Conservation (phyloP, 768 basidiomycete species). For the Neoboletus subvelutipes region DNA sequence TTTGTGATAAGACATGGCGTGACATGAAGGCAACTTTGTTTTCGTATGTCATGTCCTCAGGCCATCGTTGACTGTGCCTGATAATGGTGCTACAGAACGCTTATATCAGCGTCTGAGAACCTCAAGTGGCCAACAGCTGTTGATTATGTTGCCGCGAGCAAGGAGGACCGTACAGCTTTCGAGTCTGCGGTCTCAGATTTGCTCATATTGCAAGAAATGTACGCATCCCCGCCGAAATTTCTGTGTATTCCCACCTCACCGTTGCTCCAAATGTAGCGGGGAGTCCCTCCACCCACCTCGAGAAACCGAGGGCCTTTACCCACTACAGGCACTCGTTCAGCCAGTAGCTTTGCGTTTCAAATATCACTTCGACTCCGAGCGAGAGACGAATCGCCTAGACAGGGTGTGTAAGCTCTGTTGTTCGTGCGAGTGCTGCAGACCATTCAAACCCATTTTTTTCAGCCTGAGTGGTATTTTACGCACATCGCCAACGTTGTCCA, state of each 20-base stretch:
- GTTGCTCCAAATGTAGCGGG: constrained; percentile 41
- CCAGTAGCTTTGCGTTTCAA: constrained; percentile 87
- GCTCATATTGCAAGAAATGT: constrained; percentile 77
- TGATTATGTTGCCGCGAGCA: constrained; percentile 53
- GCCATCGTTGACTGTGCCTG: neutral
- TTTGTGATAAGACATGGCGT: constrained; percentile 74
- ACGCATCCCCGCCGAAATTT: constrained; percentile 31
- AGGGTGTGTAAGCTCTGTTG: constrained; percentile 54
- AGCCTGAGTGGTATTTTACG: constrained; percentile 98
- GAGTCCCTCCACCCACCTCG: constrained; percentile 41
- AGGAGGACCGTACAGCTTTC: constrained; percentile 60
- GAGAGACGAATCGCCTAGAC: constrained; percentile 88
- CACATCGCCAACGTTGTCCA: constrained; percentile 86
- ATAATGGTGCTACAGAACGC: constrained; percentile 42
- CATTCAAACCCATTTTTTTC: constrained; percentile 3
- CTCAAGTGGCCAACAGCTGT: constrained; percentile 85
- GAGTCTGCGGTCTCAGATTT: constrained; percentile 78
- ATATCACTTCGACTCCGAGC: constrained; percentile 88
- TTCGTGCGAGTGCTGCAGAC: neutral
- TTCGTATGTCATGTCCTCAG: constrained; percentile 44
- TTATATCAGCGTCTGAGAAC: constrained; percentile 65
- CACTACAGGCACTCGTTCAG: constrained; percentile 79
- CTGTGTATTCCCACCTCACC: constrained; percentile 3
- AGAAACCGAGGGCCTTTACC: constrained; percentile 61
- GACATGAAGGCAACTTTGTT: constrained; percentile 68